These are phyloP conservation scores for Erodium moschatum DNA, from an alignment of 441 rosid species.

Conservation along the genomic window DNA sequence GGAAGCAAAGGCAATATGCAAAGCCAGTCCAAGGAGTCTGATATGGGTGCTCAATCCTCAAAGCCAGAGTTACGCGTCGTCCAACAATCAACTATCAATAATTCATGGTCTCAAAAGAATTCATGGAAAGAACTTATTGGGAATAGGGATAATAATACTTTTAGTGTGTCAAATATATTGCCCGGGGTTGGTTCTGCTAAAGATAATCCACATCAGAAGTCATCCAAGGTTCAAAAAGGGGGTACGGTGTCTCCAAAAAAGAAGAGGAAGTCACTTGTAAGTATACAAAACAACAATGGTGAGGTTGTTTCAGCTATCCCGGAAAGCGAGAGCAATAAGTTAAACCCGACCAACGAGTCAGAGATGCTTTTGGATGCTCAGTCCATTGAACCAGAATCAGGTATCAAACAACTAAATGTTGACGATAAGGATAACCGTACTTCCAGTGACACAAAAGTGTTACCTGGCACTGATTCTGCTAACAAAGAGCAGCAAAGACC, in stretches of 20 bases:
- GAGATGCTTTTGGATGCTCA: constrained; percentile 16
- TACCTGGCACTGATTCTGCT: constrained; percentile 28
- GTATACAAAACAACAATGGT: constrained; percentile 24
- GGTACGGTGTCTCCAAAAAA: constrained; percentile 24
- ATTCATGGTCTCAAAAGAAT: constrained; percentile 6
- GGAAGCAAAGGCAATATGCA: neutral
- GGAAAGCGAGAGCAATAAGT: constrained; percentile 23
- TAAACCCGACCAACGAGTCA: constrained; percentile 15
- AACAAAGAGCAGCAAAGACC: constrained; percentile 25
- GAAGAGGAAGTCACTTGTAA: constrained; percentile 25
- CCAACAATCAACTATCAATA: constrained; percentile 4
- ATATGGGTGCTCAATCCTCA: neutral
- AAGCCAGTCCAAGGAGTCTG: neutral
- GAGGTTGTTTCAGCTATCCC: constrained; percentile 23
- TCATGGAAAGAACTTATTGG: constrained; percentile 7
- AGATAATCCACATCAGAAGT: constrained; percentile 21
- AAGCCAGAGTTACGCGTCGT: neutral
- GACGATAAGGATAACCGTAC: constrained; percentile 31
- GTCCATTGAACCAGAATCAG: constrained; percentile 21
- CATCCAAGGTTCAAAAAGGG: constrained; percentile 22
- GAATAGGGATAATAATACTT: constrained; percentile 3
- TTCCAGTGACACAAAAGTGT: constrained; percentile 31
- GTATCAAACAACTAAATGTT: constrained; percentile 26
- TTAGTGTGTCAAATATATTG: constrained; percentile 3
- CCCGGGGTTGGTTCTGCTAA: constrained; percentile 11